Percentiles rank a stretch among this genome's conserved stretches.
Conservation (phyloP, 164 flowering plant genomes). For the Umbilicus rupestris region DNA sequence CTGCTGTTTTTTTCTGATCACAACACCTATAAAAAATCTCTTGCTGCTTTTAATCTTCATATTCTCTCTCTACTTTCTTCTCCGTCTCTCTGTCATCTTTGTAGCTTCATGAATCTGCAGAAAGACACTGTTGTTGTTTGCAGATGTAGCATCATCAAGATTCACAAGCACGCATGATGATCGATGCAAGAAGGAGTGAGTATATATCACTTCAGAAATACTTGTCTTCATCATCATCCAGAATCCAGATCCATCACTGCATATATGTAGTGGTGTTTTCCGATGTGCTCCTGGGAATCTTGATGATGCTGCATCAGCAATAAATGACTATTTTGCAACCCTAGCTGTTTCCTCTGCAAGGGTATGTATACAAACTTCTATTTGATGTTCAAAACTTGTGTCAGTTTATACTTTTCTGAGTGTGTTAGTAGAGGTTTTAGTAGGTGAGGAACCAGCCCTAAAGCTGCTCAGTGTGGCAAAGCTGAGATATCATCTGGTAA, state of each 20-base stretch:
- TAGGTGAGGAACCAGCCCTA: no score
- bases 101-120: background rate
- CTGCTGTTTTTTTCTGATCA: no score
- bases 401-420: no score
- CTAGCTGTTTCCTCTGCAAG: no score
- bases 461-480: no score
- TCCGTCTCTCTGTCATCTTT: background rate
- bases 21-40: background rate
- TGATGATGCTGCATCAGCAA: conserved; percentile 7
- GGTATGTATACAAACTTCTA: no score
- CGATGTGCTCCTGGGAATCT: conserved; percentile 1
- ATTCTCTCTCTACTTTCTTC: background rate
- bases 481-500: no score
- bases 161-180: conserved; percentile 5
- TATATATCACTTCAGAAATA: no score
- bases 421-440: no score
- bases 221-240: no score
- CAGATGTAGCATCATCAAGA: background rate
- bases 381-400: no score
- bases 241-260: no score
- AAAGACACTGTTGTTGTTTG: background rate
- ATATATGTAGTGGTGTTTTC: background rate
- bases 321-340: background rate
- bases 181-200: background rate
- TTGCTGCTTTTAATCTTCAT: background rate